Percentiles rank a stretch among this genome's conserved stretches.
Evolutionary conservation across 2,329 filamentous ascomycete species (phyloP).

Genomic region (Aspergillus brasiliensis): DNA sequence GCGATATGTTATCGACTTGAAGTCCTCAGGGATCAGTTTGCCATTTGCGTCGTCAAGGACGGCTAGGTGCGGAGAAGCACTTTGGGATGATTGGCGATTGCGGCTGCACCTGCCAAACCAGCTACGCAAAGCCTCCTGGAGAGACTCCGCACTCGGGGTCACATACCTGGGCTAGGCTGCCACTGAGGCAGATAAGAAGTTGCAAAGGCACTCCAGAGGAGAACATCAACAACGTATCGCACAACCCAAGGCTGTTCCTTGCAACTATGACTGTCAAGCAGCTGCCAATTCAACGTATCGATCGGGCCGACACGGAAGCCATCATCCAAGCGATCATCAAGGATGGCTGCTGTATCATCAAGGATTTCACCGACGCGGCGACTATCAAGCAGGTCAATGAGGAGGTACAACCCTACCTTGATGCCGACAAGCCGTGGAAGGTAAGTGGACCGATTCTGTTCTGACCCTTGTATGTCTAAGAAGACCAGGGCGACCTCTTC

Average conservation of each 20-base stretch:
- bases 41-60: background rate
- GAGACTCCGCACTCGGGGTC: background rate
- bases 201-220: background rate
- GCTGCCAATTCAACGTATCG: slow-evolving; percentile 9
- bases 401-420: slow-evolving; percentile 12
- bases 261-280: slow-evolving; percentile 10
- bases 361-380: slow-evolving; percentile 10
- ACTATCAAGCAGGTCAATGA: slow-evolving; percentile 5
- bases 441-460: background rate
- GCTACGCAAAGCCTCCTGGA: too few species aligned
- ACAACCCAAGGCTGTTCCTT: background rate
- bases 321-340: slow-evolving; percentile 7
- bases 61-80: background rate
- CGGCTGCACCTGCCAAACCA: slow-evolving; percentile 1
- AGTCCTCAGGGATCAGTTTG: too few species aligned
- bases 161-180: background rate
- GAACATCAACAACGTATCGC: too few species aligned
- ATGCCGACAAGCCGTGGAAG: slow-evolving; percentile 19
- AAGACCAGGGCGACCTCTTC: slow-evolving; percentile 15
- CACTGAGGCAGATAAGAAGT: background rate
- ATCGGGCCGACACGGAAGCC: slow-evolving; percentile 1
- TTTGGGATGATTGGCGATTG: background rate
- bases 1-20: background rate
- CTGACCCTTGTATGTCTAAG: background rate
- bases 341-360: slow-evolving; percentile 14